Conservation (phyloP, 148 eudicot genomes). For the Spergularia bocconei region DNA sequence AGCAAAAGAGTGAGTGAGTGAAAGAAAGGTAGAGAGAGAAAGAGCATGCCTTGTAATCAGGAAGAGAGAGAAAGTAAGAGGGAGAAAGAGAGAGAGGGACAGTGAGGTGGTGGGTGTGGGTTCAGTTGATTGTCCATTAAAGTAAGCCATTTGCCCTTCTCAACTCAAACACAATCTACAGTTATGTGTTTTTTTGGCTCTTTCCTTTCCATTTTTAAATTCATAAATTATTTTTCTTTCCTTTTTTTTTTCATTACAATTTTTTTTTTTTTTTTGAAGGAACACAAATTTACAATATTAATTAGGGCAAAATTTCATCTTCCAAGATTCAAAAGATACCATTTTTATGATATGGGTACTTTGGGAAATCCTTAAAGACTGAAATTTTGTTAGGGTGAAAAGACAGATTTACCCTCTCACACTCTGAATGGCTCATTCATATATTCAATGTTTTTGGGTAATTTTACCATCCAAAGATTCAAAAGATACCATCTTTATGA, state of each 20-base stretch:
- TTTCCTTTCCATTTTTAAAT: background rate
- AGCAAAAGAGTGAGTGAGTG: background rate
- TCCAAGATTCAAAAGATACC: constrained; percentile 35
- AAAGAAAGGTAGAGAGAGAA: constrained; percentile 37
- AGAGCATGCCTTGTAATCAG: constrained; percentile 29
- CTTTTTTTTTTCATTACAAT: background rate
- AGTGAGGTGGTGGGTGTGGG: constrained; percentile 25
- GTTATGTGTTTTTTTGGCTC: constrained; percentile 1
- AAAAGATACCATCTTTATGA: too few relatives aligned
- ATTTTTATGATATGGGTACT: constrained; percentile 7
- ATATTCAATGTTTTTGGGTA: too few relatives aligned
- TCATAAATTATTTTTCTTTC: background rate
- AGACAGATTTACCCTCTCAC: constrained; percentile 20
- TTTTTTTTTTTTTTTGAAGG: too few relatives aligned
- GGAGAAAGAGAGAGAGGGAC: constrained; percentile 38
- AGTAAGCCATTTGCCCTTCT: constrained; percentile 30
- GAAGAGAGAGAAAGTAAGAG: constrained; percentile 40
- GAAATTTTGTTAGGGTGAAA: background rate
- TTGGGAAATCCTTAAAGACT: too few relatives aligned
- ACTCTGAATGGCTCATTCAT: too few relatives aligned
- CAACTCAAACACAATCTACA: constrained; percentile 12
- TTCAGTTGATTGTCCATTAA: constrained; percentile 42
- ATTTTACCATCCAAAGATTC: too few relatives aligned
- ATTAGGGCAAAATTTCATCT: constrained; percentile 23
- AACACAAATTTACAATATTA: background rate